Evolutionary conservation across 2,329 filamentous ascomycete species (phyloP), one percentile per base, ranked within the genome.

Genomic region (Colletotrichum nymphaeae): DNA sequence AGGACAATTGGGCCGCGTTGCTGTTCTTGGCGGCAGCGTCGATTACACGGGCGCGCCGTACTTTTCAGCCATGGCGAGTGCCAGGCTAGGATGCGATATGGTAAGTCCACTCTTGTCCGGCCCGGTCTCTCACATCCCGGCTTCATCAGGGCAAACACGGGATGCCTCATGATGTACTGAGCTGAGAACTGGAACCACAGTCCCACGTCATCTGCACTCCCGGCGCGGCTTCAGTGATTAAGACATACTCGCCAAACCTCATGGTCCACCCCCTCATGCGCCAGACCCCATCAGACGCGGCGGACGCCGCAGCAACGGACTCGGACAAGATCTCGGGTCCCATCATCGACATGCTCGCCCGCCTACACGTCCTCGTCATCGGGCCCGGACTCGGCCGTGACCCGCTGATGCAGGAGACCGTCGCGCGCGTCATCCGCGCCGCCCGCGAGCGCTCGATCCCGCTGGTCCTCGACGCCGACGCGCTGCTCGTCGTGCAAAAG

Each of bases 211-310:
- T 99, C 80, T 99, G 97, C 87, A 97, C 97, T 73, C 95, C 94
- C 11, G 93, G 90, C 67, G 97, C 97, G 3, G 95, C 89, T 59
- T 88, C 91, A 79, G 95, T 98, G 49, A 98, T 99, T 85, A 99
- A 99, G 86, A 94, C 95, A 4, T 99, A 98, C 86, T 98, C 95
- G 24, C 97, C 97, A 3, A 98, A 98, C 82, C 88, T 99, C 32
- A 99, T 99, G 96, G 97, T 99, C 12, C 97, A 98, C 83, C 97
- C 97, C 1, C 90, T 98, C 77, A 96, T 99, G 91, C 93, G 95
- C 35, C 94, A 97, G 83, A 90, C 91, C 58, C 80, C 83, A 12
- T 71, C 80, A 5, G 84, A 89, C 55, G 81, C 57, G 63, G 70
- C 42, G 32, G 63, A 72, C 37, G 83, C 87, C 65, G 89, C 93